A percentile compares a stretch with the other conserved stretches of the same genome.
Evolutionary conservation across 108 stramenopile genomes (phyloP).

Genomic region (Cyclostephanos tholiformis): DNA sequence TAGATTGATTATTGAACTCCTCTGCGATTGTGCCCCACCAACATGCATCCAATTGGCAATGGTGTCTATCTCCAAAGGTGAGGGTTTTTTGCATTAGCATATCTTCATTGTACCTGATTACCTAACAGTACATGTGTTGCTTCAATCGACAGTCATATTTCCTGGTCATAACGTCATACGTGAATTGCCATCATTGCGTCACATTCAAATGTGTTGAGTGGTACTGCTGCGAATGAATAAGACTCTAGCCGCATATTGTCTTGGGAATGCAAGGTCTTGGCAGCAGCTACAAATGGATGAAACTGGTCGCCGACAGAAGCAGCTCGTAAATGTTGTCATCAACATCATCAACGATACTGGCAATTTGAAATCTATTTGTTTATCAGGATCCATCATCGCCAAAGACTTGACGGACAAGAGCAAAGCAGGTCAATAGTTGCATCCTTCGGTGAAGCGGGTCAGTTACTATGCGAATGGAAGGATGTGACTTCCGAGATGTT

Average conservation of each 20-base stretch:
- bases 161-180: constrained; percentile 1
- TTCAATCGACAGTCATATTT: neutral
- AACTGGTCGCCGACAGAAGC: neutral
- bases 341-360: neutral
- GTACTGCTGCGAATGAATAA: neutral
- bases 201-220: constrained; percentile 7
- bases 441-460: neutral
- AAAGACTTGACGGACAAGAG: neutral
- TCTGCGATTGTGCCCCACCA: constrained; percentile 15
- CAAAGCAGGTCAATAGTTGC: neutral
- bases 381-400: neutral
- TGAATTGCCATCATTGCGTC: constrained; percentile 2
- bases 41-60: constrained; percentile 11
- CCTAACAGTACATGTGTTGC: neutral
- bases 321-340: constrained; percentile 10
- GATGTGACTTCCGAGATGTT: neutral
- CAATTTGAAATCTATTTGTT: neutral
- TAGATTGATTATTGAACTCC: constrained; percentile 19
- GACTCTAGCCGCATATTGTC: constrained; percentile 11
- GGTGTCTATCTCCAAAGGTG: neutral
- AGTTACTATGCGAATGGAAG: neutral
- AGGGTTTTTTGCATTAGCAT: too few relatives aligned
- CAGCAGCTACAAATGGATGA: too few relatives aligned
- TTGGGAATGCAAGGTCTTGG: constrained; percentile 1
- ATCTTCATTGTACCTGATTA: too few relatives aligned